Evolutionary conservation across 352 stramenopile genomes (phyloP), one percentile per base, ranked within the genome.

Genomic region (Phytophthora cryptogea): DNA sequence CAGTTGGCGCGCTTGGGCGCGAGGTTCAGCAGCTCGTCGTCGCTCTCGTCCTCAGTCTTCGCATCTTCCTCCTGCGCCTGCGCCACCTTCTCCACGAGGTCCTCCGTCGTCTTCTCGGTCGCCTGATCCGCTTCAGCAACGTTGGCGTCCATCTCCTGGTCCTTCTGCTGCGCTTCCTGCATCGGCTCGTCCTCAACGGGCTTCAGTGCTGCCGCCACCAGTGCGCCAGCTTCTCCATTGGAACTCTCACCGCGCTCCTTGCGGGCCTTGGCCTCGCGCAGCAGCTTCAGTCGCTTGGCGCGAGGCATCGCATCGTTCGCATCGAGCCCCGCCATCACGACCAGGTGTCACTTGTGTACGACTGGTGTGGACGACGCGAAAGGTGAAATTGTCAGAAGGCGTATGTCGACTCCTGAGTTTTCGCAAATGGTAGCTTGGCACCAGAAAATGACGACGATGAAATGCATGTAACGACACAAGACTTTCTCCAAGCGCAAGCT

Each of bases 1-100:
- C 85, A 95, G 52, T 93, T 95, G 16, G 85, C 84, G 17, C 83
- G 84, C 69, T 93, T 94, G 1, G 87, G 84, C 17, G 87, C 87
- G 2, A 95, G 65, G 33, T 83, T 86, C 46, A 95, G 54, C 26
- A 88, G 47, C 6, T 94, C 86, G 11, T 81, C 76, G 0, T 89
- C 81, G 6, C 80, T 77, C 23, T 89, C 72, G 8, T 80, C 67
- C 4, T 77, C 70, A 0, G 58, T 71, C 2, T 75, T 70, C 5
- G 50, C 47, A 26, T 63, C 53, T 9, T 73, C 61, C 23, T 70
- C 52, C 11, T 72, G 52, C 9, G 9, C 49, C 13, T 74, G 55
- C 27, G 27, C 59, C 40, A 76, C 42, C 36, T 72, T 76, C 45
- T 67, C 43, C 53, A 64, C 58, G 2, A 72, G 31, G 4, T 55